Evolutionary conservation across 78 protist species (phyloP).

Genomic region (Pigoraptor vietnamica): DNA sequence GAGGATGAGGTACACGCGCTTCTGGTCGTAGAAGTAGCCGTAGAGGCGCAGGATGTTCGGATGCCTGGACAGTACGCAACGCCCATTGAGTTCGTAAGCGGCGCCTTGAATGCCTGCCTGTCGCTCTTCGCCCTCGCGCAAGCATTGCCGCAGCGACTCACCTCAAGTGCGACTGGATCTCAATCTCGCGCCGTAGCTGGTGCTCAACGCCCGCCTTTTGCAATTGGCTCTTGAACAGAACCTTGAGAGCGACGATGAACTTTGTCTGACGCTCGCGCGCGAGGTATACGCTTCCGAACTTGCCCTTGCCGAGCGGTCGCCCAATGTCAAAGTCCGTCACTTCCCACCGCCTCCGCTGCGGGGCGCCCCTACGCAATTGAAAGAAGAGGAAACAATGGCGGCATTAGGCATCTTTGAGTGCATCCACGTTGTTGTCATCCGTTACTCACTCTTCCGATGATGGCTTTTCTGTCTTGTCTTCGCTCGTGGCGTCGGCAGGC

Average conservation of each 20-base stretch:
- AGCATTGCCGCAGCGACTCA: conserved; percentile 23
- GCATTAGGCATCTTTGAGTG: no score
- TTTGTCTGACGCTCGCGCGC: conserved; percentile 86
- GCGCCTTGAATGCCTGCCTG: neutral
- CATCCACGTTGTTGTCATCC: no score
- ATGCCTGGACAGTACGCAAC: conserved; percentile 46
- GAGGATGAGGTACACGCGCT: conserved; percentile 84
- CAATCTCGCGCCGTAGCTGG: conserved; percentile 93
- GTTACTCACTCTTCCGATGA: no score
- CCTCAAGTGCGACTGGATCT: conserved; percentile 79
- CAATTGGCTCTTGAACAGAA: conserved; percentile 82
- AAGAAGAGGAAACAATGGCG: neutral
- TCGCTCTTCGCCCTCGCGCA: neutral
- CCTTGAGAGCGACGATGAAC: conserved; percentile 89
- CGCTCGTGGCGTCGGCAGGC: neutral
- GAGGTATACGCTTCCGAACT: conserved; percentile 89
- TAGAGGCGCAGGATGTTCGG: conserved; percentile 86
- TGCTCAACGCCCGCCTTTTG: conserved; percentile 59
- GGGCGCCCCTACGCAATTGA: neutral
- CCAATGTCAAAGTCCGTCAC: conserved; percentile 79
- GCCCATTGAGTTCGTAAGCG: neutral
- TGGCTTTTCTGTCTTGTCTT: neutral
- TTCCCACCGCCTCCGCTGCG: neutral
- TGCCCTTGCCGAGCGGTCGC: conserved; percentile 88
- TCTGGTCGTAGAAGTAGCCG: conserved; percentile 92